Percentiles rank a stretch among this genome's conserved stretches.
phyloP scores from a whole-genome alignment of 75 land plant species.

The Cunninghamia lanceolata region DNA sequence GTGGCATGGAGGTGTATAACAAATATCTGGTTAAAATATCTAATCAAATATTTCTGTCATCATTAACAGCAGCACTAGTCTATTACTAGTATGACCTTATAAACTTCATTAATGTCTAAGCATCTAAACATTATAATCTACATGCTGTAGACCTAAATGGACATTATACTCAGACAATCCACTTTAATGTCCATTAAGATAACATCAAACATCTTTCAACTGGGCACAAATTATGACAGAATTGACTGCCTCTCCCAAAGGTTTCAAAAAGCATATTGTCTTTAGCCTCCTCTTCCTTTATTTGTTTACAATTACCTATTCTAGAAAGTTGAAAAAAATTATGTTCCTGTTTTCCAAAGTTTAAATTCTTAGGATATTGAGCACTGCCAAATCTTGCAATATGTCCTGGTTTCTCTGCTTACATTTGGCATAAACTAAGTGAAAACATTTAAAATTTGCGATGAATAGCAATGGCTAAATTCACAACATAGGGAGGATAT shows the following conservation, averaged over 20 bases:
- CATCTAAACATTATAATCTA: background rate
- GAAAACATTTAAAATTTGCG: background rate
- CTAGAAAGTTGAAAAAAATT: background rate
- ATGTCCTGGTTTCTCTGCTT: background rate
- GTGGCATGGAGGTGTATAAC: background rate
- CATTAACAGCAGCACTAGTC: background rate
- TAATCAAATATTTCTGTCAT: background rate
- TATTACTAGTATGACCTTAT: background rate
- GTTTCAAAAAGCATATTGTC: background rate
- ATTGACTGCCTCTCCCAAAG: background rate
- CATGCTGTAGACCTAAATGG: background rate
- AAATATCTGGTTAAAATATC: background rate
- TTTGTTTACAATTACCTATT: too few species aligned
- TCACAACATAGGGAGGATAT: background rate
- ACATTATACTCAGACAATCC: background rate
- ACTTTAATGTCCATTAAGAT: background rate
- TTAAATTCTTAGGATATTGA: background rate
- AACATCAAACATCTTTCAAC: background rate
- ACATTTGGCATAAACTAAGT: background rate
- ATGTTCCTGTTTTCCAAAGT: background rate
- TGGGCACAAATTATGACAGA: background rate
- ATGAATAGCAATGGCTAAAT: background rate
- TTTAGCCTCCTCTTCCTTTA: background rate
- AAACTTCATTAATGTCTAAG: background rate
- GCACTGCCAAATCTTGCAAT: background rate